phyloP scores from a whole-genome alignment of 331 rosid species.

The Malus hybrid region DNA sequence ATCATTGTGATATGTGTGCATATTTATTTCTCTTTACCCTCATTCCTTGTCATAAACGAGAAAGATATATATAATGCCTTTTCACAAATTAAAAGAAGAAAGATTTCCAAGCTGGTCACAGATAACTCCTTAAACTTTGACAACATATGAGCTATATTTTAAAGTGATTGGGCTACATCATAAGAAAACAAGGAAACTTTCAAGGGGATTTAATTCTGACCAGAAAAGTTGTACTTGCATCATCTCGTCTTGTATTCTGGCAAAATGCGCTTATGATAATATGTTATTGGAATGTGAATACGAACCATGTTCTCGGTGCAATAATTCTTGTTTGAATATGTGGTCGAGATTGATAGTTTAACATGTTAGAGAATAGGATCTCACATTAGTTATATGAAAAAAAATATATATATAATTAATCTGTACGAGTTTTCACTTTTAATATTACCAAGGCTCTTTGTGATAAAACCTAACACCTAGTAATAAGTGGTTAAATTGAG shows the following conservation, averaged over 20 bases:
- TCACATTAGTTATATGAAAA: too few relatives aligned
- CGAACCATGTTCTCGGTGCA: background rate
- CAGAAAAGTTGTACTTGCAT: too few relatives aligned
- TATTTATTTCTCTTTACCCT: background rate
- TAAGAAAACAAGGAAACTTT: too few relatives aligned
- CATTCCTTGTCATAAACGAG: background rate
- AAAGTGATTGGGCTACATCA: background rate
- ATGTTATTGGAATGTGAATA: background rate
- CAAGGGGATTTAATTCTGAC: too few relatives aligned
- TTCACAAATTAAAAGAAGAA: background rate
- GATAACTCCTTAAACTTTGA: background rate
- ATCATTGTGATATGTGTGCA: constrained; percentile 5
- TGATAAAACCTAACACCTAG: too few relatives aligned
- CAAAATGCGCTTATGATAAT: background rate
- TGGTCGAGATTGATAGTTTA: background rate
- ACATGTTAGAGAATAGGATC: too few relatives aligned
- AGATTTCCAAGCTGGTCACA: background rate
- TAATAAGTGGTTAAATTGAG: too few relatives aligned
- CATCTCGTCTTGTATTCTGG: too few relatives aligned
- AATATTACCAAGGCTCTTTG: too few relatives aligned
- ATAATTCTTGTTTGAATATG: background rate
- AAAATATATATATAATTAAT: too few relatives aligned
- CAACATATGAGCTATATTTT: background rate
- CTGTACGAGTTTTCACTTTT: too few relatives aligned
- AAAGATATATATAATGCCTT: background rate